A percentile compares a stretch with the other conserved stretches of the same genome.
Conservation (phyloP, 495 filamentous ascomycete species). For the Penicillium crystallinum region DNA sequence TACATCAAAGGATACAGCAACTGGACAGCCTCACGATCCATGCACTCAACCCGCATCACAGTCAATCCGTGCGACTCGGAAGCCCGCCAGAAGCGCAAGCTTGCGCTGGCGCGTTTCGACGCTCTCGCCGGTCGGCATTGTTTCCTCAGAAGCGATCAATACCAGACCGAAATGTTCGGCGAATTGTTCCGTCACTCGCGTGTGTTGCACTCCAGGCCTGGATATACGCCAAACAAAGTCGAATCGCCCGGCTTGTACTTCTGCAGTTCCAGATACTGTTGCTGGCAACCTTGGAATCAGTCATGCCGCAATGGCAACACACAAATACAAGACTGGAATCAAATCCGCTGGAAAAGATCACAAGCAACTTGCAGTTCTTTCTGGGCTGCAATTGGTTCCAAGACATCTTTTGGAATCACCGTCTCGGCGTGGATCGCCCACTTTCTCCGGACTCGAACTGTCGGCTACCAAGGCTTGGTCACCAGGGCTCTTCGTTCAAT, state of each 20-base stretch:
- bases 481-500: not conserved
- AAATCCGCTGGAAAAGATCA: not conserved
- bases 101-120: slow-evolving; percentile 3
- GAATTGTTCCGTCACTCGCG: not conserved
- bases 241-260: not conserved
- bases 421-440: not conserved
- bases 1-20: not conserved
- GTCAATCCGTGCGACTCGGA: not conserved
- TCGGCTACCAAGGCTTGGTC: not conserved
- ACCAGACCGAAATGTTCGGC: not conserved
- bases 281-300: not conserved
- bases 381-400: not conserved
- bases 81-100: not conserved
- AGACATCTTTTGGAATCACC: not conserved
- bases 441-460: not conserved
- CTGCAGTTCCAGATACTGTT: not conserved
- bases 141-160: not conserved
- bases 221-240: not conserved
- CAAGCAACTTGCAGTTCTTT: not conserved
- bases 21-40: slow-evolving; percentile 1
- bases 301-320: not conserved
- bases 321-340: not conserved
- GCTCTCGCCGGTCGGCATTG: not conserved
- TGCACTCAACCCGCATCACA: not conserved
- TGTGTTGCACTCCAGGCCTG: not conserved